These are phyloP conservation scores for Leucocoprinus leucothites DNA, from an alignment of 768 basidiomycete species.

Conservation along the genomic window DNA sequence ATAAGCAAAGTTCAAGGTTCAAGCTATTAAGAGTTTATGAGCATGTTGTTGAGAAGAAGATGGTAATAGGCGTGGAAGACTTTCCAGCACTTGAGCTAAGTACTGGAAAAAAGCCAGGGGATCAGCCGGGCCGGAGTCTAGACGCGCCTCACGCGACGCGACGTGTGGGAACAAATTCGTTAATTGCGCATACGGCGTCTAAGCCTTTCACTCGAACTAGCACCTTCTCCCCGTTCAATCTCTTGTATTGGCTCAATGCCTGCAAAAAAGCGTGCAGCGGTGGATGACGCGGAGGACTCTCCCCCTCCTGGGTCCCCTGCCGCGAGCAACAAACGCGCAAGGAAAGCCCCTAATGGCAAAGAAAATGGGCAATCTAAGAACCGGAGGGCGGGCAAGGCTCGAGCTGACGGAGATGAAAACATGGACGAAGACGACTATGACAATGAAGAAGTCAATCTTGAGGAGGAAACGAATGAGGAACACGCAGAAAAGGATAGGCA, in stretches of 20 bases:
- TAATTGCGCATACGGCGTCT: background rate
- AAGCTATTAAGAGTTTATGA: too few species aligned
- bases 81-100: too few species aligned
- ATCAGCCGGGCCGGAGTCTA: too few species aligned
- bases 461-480: constrained; percentile 1
- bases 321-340: background rate
- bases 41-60: too few species aligned
- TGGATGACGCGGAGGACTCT: background rate
- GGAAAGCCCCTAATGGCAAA: background rate
- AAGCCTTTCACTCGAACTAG: background rate
- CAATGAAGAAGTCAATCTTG: background rate
- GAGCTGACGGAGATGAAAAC: constrained; percentile 1
- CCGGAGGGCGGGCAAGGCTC: background rate
- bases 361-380: background rate
- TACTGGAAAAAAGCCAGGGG: too few species aligned
- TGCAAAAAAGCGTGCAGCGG: background rate
- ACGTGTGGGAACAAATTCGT: background rate
- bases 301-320: background rate
- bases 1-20: too few species aligned
- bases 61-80: too few species aligned
- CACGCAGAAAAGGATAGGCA: constrained; percentile 6
- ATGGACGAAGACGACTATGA: background rate
- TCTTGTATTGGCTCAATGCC: background rate
- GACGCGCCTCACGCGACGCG: background rate
- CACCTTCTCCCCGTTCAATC: background rate